phyloP scores from a whole-genome alignment of 371 early-diverging fungal genomes.

The Saksenaea vasiformis region DNA sequence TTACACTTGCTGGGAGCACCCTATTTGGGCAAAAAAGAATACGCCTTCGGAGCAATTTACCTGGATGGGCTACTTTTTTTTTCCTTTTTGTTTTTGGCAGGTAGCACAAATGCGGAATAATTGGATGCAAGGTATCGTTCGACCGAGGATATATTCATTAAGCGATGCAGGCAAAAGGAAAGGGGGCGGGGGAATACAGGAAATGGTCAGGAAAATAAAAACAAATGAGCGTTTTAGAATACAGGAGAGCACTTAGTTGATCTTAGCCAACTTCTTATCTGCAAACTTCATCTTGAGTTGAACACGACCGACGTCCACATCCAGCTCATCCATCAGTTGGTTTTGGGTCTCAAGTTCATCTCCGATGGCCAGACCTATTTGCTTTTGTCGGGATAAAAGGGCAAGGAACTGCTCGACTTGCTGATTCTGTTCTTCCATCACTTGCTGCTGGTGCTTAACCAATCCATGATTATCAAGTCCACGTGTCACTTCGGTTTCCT shows the following conservation, averaged over 20 bases:
- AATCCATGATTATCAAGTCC: slow-evolving; percentile 75
- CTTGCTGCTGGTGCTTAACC: slow-evolving; percentile 69
- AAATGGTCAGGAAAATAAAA: not conserved
- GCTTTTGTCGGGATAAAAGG: slow-evolving; percentile 77
- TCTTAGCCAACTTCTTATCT: slow-evolving; percentile 71
- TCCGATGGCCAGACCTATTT: slow-evolving; percentile 82
- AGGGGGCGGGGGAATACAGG: no score
- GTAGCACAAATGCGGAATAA: no score
- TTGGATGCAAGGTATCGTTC: no score
- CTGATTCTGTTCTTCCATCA: slow-evolving; percentile 82
- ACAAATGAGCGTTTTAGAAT: not conserved
- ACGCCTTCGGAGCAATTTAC: no score
- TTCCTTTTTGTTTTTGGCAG: no score
- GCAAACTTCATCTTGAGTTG: slow-evolving; percentile 69
- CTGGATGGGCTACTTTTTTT: no score
- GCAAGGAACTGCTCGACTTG: slow-evolving; percentile 73
- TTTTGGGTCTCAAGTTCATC: slow-evolving; percentile 88
- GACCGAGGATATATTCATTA: not conserved
- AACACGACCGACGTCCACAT: slow-evolving; percentile 71
- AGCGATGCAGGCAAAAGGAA: not conserved
- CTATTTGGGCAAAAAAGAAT: no score
- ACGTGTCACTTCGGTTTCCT: slow-evolving; percentile 77
- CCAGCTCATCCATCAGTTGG: slow-evolving; percentile 82
- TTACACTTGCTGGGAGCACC: no score
- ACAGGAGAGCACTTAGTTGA: slow-evolving; percentile 39